Evolutionary conservation across 495 filamentous ascomycete genomes (phyloP).

Genomic region (Penicillium antarcticum): DNA sequence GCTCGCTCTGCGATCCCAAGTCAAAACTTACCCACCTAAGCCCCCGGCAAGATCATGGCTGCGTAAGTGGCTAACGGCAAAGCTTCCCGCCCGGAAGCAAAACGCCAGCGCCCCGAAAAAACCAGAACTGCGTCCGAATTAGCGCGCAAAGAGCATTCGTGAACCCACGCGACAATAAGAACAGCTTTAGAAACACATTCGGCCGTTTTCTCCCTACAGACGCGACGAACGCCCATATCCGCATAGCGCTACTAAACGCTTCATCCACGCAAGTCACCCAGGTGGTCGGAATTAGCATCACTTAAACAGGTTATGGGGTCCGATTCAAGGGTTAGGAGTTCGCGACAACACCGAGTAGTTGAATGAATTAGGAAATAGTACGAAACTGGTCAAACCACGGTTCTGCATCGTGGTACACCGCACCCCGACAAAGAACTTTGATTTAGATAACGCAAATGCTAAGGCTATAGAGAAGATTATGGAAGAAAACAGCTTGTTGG

Average conservation of each 20-base stretch:
- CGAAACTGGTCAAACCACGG: conserved; percentile 17
- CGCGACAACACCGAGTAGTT: conserved; percentile 4
- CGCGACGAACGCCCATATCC: conserved; percentile 13
- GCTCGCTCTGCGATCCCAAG: conserved; percentile 6
- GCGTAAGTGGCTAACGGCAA: too few relatives aligned
- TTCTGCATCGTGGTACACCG: conserved; percentile 20
- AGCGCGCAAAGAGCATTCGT: conserved; percentile 15
- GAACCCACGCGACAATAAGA: conserved; percentile 15
- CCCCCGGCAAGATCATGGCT: conserved; percentile 6
- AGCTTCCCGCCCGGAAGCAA: too few relatives aligned
- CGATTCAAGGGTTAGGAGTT: conserved; percentile 17
- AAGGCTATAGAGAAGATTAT: conserved; percentile 21
- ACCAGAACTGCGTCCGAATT: conserved; percentile 8
- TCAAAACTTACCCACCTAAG: conserved; percentile 1
- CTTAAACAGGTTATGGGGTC: conserved; percentile 20
- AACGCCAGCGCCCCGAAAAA: conserved; percentile 5
- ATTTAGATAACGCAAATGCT: conserved; percentile 8
- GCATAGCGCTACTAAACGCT: conserved; percentile 8
- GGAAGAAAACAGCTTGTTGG: conserved; percentile 18
- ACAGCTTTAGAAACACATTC: conserved; percentile 12
- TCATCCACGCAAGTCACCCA: conserved; percentile 11
- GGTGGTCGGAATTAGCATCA: conserved; percentile 14
- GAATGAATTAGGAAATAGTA: conserved; percentile 17
- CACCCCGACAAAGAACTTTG: conserved; percentile 21
- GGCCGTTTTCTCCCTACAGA: conserved; percentile 19